Evolutionary conservation across 2,329 filamentous ascomycete genomes (phyloP).

Genomic region (Graphilbum sp.): DNA sequence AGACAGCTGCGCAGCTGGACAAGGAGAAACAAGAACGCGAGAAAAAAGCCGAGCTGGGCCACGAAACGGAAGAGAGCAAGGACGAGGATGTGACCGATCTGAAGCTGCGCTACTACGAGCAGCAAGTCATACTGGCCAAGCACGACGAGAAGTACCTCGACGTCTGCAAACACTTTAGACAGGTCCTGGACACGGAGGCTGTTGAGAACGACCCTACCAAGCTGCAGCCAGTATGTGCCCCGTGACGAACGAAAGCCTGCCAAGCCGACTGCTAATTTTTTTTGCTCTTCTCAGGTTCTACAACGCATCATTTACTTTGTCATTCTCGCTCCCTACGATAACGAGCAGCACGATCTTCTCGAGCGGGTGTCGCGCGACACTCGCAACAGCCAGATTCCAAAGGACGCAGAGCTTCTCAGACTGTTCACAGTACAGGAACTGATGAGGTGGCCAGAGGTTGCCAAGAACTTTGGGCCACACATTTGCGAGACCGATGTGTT

Average conservation of each 20-base stretch:
- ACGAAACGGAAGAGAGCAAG: constrained; percentile 62
- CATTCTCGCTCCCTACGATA: constrained; percentile 91
- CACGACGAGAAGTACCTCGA: constrained; percentile 96
- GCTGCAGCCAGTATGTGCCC: constrained; percentile 58
- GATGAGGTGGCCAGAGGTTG: constrained; percentile 95
- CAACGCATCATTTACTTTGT: constrained; percentile 96
- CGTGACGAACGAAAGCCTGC: too few species aligned
- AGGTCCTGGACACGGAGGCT: constrained; percentile 89
- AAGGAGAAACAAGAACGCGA: constrained; percentile 82
- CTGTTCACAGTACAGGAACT: constrained; percentile 91
- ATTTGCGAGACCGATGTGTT: constrained; percentile 86
- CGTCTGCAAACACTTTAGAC: constrained; percentile 94
- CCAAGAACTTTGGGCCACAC: constrained; percentile 76
- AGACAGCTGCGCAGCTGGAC: constrained; percentile 73
- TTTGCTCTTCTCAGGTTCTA: constrained; percentile 52
- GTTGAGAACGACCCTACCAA: constrained; percentile 81
- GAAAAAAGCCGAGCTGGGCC: constrained; percentile 65
- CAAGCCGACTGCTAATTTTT: too few species aligned
- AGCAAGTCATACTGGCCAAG: constrained; percentile 90
- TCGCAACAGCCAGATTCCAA: constrained; percentile 60
- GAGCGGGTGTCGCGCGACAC: constrained; percentile 81
- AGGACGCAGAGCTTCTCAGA: constrained; percentile 76
- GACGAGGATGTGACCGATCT: constrained; percentile 89
- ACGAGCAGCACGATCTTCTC: constrained; percentile 93
- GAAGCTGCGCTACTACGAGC: constrained; percentile 92